Evolutionary conservation across 441 rosid species (phyloP).

Genomic region (Geranium incanum): DNA sequence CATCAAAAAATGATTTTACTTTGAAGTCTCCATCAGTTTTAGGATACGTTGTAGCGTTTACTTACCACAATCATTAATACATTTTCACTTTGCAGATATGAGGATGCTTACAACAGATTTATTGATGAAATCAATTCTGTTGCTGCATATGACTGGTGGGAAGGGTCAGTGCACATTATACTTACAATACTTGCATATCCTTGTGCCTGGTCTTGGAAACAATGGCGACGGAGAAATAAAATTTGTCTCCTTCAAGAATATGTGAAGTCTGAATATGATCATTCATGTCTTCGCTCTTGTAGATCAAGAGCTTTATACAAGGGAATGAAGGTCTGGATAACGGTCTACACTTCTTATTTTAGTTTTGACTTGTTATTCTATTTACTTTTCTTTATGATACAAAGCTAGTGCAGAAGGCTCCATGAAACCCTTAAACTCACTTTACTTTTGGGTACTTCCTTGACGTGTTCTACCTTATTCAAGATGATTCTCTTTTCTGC

Average conservation of each 20-base stretch:
- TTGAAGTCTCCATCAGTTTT: not conserved
- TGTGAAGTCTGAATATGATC: conserved; percentile 94
- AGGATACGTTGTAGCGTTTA: not conserved
- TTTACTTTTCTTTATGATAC: not conserved
- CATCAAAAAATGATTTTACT: not conserved
- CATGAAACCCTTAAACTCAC: not conserved
- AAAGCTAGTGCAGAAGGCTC: not conserved
- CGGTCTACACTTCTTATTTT: not conserved
- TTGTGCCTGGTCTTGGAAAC: conserved; percentile 98
- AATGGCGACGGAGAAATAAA: conserved; percentile 85
- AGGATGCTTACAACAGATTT: conserved; percentile 93
- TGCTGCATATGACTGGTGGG: conserved; percentile 99
- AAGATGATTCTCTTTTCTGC: conserved; percentile 19
- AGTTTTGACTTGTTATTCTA: not conserved
- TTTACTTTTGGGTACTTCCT: not conserved
- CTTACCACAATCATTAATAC: conserved; percentile 20
- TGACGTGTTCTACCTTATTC: not conserved
- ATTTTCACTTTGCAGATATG: conserved; percentile 54
- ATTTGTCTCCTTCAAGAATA: conserved; percentile 86
- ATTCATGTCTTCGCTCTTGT: conserved; percentile 97
- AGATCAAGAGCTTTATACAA: conserved; percentile 94
- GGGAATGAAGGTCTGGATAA: conserved; percentile 82
- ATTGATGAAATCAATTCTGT: conserved; percentile 92
- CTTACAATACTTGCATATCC: conserved; percentile 87
- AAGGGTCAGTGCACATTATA: conserved; percentile 90